Conservation (phyloP, 1,284 basidiomycete genomes). For the Ceratobasidium sp. region DNA sequence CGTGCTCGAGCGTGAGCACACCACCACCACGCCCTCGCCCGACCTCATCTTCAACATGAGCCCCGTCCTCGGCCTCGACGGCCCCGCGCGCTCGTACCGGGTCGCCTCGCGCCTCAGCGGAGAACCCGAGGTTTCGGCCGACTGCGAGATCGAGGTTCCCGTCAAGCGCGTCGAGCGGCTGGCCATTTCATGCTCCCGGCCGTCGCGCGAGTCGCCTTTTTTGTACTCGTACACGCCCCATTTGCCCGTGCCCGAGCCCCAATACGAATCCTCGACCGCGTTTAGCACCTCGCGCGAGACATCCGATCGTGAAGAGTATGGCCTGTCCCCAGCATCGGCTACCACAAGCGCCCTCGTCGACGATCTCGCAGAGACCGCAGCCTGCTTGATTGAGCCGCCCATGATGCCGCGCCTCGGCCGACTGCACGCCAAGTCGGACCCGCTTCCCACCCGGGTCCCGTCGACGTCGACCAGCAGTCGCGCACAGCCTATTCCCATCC, state of each 20-base stretch:
- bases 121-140: conserved; percentile 5
- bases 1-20: not conserved
- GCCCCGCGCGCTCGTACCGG: not conserved
- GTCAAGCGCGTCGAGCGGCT: conserved; percentile 31
- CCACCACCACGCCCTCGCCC: conserved; percentile 17
- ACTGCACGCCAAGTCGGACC: conserved; percentile 17
- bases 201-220: not conserved
- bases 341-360: not conserved
- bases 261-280: not conserved
- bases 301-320: not conserved
- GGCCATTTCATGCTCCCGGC: not conserved
- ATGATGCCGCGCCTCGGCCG: not conserved
- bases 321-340: not conserved
- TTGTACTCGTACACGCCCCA: not conserved
- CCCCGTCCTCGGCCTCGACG: conserved; percentile 1
- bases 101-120: conserved; percentile 9
- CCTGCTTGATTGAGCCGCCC: not conserved
- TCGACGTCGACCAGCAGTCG: not conserved
- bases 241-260: not conserved
- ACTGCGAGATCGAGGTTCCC: conserved; percentile 40
- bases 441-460: not conserved
- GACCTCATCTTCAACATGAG: conserved; percentile 36
- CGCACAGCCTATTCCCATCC: conserved; percentile 29
- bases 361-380: not conserved
- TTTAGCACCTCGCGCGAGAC: conserved; percentile 12